Conservation (phyloP, 768 basidiomycete species). For the Zangia roseola region DNA sequence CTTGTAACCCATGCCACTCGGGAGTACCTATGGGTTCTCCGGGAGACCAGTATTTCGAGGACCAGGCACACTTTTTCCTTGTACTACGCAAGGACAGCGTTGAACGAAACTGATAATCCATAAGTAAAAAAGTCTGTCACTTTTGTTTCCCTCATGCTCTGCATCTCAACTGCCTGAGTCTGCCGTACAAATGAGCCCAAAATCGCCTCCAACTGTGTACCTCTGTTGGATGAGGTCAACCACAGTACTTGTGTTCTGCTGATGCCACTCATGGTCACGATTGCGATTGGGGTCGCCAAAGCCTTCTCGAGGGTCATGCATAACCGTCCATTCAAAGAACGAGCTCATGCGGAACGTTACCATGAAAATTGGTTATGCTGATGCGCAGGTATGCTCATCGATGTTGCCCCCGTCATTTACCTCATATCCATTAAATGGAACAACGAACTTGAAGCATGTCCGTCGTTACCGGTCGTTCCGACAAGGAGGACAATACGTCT, state of each 20-base stretch:
- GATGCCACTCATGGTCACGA: slow-evolving; percentile 65
- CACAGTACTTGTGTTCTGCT: slow-evolving; percentile 3
- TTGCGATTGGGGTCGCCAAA: slow-evolving; percentile 96
- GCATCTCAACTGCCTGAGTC: too few species aligned
- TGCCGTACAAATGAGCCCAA: too few species aligned
- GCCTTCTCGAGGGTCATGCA: slow-evolving; percentile 98
- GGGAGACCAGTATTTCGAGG: too few species aligned
- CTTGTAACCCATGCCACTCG: too few species aligned
- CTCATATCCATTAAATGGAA: slow-evolving; percentile 98
- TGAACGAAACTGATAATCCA: too few species aligned
- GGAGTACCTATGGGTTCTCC: too few species aligned
- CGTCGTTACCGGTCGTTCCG: slow-evolving; percentile 93
- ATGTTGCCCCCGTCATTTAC: background rate
- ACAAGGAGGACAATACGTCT: slow-evolving; percentile 90
- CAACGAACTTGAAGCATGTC: slow-evolving; percentile 89
- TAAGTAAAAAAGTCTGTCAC: too few species aligned
- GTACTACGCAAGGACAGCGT: too few species aligned
- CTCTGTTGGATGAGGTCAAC: background rate
- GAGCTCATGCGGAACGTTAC: slow-evolving; percentile 99
- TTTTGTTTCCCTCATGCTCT: too few species aligned
- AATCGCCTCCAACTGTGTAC: too few species aligned
- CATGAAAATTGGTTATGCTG: slow-evolving; percentile 98
- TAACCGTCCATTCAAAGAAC: slow-evolving; percentile 99
- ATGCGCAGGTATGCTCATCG: slow-evolving; percentile 79
- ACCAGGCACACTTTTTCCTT: too few species aligned